Evolutionary conservation across 306 rosid species (phyloP).

Genomic region (Acacia acuminata): DNA sequence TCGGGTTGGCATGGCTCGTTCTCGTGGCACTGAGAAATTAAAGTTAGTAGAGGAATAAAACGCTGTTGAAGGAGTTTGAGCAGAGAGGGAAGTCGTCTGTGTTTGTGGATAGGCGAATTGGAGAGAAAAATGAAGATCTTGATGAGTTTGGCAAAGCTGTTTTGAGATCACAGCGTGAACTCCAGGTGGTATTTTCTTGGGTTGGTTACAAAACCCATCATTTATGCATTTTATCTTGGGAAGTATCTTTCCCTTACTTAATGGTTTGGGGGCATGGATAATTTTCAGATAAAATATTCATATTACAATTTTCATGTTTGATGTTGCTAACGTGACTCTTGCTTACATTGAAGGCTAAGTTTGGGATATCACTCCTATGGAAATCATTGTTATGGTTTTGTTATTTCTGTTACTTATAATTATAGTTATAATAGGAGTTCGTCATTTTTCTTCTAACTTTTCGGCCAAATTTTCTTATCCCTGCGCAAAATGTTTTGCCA

Average conservation of each 20-base stretch:
- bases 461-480: neutral
- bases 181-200: constrained; percentile 48
- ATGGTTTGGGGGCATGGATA: neutral
- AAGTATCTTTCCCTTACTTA: neutral
- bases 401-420: too few relatives aligned
- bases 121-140: constrained; percentile 66
- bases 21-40: constrained; percentile 66
- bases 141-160: constrained; percentile 86
- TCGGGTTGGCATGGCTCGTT: constrained; percentile 78
- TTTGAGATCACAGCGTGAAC: constrained; percentile 80
- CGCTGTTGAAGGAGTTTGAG: constrained; percentile 77
- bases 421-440: neutral
- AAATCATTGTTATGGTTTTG: neutral
- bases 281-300: neutral
- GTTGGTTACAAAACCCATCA: neutral
- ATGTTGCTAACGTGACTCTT: neutral
- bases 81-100: constrained; percentile 63
- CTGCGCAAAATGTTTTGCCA: neutral
- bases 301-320: neutral
- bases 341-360: neutral
- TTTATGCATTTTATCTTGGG: neutral
- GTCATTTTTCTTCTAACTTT: neutral
- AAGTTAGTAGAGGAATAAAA: constrained; percentile 74
- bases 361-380: neutral
- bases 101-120: constrained; percentile 80